These are phyloP conservation scores for Nemania serpens DNA, from an alignment of 2,329 filamentous ascomycete species.

Conservation along the genomic window DNA sequence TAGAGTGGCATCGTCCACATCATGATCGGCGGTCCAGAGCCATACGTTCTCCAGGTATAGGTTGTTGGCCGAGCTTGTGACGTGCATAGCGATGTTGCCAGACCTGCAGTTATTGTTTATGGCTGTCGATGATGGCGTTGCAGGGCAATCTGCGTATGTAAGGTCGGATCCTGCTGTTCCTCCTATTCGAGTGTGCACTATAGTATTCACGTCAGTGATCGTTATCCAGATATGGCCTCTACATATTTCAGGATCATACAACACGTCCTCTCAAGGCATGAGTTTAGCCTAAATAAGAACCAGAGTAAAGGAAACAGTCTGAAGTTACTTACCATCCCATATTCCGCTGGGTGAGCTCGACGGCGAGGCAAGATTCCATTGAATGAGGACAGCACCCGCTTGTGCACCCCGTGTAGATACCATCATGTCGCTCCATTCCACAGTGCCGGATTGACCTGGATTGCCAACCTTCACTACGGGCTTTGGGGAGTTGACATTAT, in stretches of 20 bases:
- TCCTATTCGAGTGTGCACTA: slow-evolving; percentile 72
- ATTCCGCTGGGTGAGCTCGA: slow-evolving; percentile 54
- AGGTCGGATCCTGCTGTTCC: slow-evolving; percentile 72
- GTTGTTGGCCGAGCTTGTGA: slow-evolving; percentile 45
- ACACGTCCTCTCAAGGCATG: background rate
- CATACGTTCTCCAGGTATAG: slow-evolving; percentile 52
- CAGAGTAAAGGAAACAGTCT: background rate
- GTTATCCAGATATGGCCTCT: background rate
- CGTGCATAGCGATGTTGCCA: slow-evolving; percentile 50
- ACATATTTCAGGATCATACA: background rate
- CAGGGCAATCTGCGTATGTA: slow-evolving; percentile 65
- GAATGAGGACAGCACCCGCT: slow-evolving; percentile 64
- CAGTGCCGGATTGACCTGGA: slow-evolving; percentile 58
- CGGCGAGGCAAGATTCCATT: slow-evolving; percentile 62
- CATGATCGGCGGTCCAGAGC: slow-evolving; percentile 53
- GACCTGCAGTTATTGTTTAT: slow-evolving; percentile 45
- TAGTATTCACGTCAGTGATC: slow-evolving; percentile 1
- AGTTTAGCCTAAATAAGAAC: background rate
- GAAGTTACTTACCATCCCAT: slow-evolving; percentile 63
- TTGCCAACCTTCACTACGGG: slow-evolving; percentile 63
- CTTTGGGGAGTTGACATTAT: slow-evolving; percentile 54
- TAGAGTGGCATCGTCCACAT: slow-evolving; percentile 51
- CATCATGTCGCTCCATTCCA: slow-evolving; percentile 69
- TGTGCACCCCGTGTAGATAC: slow-evolving; percentile 64
- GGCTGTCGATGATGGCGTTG: slow-evolving; percentile 45